Conservation (phyloP, 805 yeast species). For the Zygosaccharomyces pseudorouxii region DNA sequence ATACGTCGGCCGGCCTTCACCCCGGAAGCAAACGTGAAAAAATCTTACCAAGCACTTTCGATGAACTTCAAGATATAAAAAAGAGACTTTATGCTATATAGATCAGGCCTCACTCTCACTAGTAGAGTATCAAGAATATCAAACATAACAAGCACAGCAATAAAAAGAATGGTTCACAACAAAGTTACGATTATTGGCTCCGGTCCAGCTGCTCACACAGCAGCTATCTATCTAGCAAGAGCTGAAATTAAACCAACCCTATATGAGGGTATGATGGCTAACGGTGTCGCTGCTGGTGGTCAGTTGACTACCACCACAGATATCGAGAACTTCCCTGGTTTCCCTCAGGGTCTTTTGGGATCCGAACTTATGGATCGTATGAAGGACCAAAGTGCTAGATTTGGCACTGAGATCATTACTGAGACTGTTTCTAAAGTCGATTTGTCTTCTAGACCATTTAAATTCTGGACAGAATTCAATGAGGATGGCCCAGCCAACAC, state of each 20-base stretch:
- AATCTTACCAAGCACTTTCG: constrained; percentile 5
- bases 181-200: constrained; percentile 88
- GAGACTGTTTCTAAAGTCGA: constrained; percentile 95
- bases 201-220: constrained; percentile 99
- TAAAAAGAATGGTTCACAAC: constrained; percentile 67
- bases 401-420: constrained; percentile 91
- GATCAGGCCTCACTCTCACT: not conserved
- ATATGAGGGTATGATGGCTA: constrained; percentile 93
- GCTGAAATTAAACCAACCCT: constrained; percentile 92
- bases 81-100: not conserved
- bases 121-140: not conserved
- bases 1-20: constrained; percentile 2
- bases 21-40: constrained; percentile 3
- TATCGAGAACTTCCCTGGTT: constrained; percentile 98
- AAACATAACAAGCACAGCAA: not conserved
- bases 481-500: constrained; percentile 90
- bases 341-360: constrained; percentile 90
- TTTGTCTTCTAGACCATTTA: constrained; percentile 82
- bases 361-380: constrained; percentile 85
- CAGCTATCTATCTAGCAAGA: constrained; percentile 93
- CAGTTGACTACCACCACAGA: constrained; percentile 98
- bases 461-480: constrained; percentile 92
- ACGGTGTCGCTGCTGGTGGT: constrained; percentile 98
- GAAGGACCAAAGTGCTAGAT: constrained; percentile 81
- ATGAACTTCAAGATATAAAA: constrained; percentile 2